Base-by-base conservation (phyloP, 2,329 filamentous ascomycete species). In the Calonectria naviculata region DNA sequence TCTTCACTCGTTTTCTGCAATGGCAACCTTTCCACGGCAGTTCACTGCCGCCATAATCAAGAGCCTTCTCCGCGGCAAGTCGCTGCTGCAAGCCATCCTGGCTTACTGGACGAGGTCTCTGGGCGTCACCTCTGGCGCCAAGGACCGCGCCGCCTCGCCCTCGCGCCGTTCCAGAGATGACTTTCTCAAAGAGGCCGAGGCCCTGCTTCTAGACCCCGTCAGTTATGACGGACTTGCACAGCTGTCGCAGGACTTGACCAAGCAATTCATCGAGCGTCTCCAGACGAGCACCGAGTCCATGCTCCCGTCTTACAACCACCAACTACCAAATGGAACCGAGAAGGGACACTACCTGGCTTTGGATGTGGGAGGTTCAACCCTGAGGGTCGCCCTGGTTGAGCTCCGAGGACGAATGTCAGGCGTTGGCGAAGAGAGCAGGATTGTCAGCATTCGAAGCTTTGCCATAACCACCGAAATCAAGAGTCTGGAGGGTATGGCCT, bases 301-400 rank as follows among this genome's bases (percentile, higher is more conserved):
- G 91, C 85, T 93, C 24, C 91, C 91, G 2, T 92, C 90, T 15
- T 93, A 91, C 83, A 92, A 89, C 83, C 88, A 91, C 75, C 87
- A 89, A 74, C 84, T 93, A 7, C 91, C 91, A 1, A 86, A 82
- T n/a, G 91, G 91, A 63, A 79, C 84, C 56, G 91, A 93, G 78
- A 80, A 78, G 49, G 91, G 91, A 29, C 87, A 86, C 64, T 93
- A 87, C 78, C 83, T 93, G 65, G 89, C 91, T 26, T 84, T 93
- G 42, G 92, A 93, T 79, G 89, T 93, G n/a, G 92, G 92, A 42
- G 92, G 92, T 2, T 93, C 92, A 42, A 93, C 91, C 13, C 83
- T 93, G 71, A 86, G 91, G 64, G 89, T 93, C 34, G 91, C 90
- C 7, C 78, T 93, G 74, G 89, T 93, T 54, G 87, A 91, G 73